These are phyloP conservation scores for Magnusiomyces paraingens DNA, from an alignment of 1,139 yeast genomes.

Conservation along the genomic window DNA sequence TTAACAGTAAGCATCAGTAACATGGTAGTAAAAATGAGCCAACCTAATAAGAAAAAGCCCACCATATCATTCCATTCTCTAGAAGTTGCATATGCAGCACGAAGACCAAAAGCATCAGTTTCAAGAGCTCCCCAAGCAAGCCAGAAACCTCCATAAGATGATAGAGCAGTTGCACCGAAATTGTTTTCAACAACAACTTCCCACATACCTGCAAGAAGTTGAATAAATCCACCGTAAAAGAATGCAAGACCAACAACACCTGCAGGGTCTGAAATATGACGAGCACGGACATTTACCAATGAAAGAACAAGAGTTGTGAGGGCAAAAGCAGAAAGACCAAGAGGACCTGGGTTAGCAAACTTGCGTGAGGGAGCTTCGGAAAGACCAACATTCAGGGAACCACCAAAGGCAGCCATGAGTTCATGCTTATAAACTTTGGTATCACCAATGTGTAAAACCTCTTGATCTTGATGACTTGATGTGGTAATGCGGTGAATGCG, in stretches of 20 bases:
- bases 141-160: slow-evolving; percentile 87
- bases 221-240: slow-evolving; percentile 80
- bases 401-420: slow-evolving; percentile 59
- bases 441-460: slow-evolving; percentile 63
- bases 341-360: slow-evolving; percentile 82
- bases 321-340: slow-evolving; percentile 81
- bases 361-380: slow-evolving; percentile 57
- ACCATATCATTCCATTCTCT: slow-evolving; percentile 41
- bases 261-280: slow-evolving; percentile 46
- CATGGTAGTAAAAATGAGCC: slow-evolving; percentile 75
- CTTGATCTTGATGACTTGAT: slow-evolving; percentile 36
- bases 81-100: slow-evolving; percentile 42
- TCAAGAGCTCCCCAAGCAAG: slow-evolving; percentile 63
- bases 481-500: slow-evolving; percentile 13
- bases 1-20: slow-evolving; percentile 61
- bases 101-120: slow-evolving; percentile 66
- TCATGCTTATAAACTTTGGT: slow-evolving; percentile 57
- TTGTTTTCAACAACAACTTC: slow-evolving; percentile 65
- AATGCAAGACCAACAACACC: slow-evolving; percentile 68
- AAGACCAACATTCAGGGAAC: slow-evolving; percentile 58
- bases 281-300: slow-evolving; percentile 52
- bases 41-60: slow-evolving; percentile 69
- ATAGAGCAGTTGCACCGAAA: slow-evolving; percentile 79
- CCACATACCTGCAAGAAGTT: slow-evolving; percentile 69
- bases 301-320: slow-evolving; percentile 76